Base-by-base conservation (phyloP, 306 rosid species). In the Fragaria iinumae region DNA sequence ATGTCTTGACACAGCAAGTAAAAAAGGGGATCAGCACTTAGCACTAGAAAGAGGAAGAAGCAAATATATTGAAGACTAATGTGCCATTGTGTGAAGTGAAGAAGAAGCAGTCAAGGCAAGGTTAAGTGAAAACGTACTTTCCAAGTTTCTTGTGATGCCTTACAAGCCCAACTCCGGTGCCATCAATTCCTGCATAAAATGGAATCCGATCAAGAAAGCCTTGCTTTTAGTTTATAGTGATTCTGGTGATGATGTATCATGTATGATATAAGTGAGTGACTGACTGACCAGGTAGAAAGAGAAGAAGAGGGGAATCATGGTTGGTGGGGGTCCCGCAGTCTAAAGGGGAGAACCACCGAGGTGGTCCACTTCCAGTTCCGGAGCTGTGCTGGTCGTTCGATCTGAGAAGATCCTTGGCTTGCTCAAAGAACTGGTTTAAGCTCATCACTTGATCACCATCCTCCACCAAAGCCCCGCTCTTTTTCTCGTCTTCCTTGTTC, bases 331-430 rank as follows among this genome's bases (percentile, higher is more conserved):
- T 78, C 45, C 83, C 86, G 72, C 89, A 77, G 45, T 88, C 87
- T 78, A 89, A 29, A 4, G 98, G 98, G 50, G 95, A 89, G 90
- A 92, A 90, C 98, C 98, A 90, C 69, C 97, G 91, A 20, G 95
- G 97, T 23, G 93, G 91, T 36, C 98, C 96, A 41, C 83, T 52
- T 52, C 2, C 57, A 18, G 55, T 49, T 49, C 55, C 55, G 20
- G n/a, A 0, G 6, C 18, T 12, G 1, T 20, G 0, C 10, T 55
- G 84, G 3, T 7, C 27, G 72, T 88, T 90, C 27, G 89, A 74
- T 71, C 69, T 12, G 25, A 90, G 69, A 7, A 90, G 47, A 27
- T 79, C 89, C 83, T 77, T 84, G 1, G 92, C 80, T 48, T 83
- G 86, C 71, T 88, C 84, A 2, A 89, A 77, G 71, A 79, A 91